Percentiles rank a stretch among this genome's conserved stretches.
Conservation (phyloP, 306 rosid genomes). For the Urtica urens region DNA sequence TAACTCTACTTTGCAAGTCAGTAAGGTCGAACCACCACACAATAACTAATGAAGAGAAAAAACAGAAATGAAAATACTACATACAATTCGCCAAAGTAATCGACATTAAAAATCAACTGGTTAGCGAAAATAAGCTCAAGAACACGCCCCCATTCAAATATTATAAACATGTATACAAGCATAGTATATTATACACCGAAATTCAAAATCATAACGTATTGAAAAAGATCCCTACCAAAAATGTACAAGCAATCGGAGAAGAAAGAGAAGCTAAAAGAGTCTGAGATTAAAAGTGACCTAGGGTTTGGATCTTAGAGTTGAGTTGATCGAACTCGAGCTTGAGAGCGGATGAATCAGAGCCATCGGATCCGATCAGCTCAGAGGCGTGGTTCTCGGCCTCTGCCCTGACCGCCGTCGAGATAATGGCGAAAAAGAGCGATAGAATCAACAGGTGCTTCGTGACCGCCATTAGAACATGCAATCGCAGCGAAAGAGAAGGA, state of each 20-base stretch:
- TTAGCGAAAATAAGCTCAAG: no score
- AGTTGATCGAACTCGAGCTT: slow-evolving; percentile 68
- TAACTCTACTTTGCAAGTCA: not conserved
- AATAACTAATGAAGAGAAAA: not conserved
- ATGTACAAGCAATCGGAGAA: not conserved
- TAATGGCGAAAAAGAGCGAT: slow-evolving; percentile 46
- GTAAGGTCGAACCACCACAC: not conserved
- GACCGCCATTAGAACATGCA: slow-evolving; percentile 54
- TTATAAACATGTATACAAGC: no score
- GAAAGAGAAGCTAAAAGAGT: not conserved
- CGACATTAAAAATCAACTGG: no score
- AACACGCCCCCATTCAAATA: no score
- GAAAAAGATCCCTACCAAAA: no score
- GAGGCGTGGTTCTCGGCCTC: slow-evolving; percentile 27
- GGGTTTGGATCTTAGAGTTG: slow-evolving; percentile 56
- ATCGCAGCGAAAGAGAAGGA: slow-evolving; percentile 14
- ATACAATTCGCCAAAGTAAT: no score
- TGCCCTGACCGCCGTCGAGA: slow-evolving; percentile 27
- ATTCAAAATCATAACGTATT: no score
- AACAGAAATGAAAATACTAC: not conserved
- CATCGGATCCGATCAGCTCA: slow-evolving; percentile 20
- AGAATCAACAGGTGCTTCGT: slow-evolving; percentile 39
- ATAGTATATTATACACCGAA: no score
- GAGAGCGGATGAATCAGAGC: slow-evolving; percentile 36
- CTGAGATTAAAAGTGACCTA: slow-evolving; percentile 53